Evolutionary conservation across 1,284 basidiomycete species (phyloP).

Genomic region (Cystobasidium sp.): DNA sequence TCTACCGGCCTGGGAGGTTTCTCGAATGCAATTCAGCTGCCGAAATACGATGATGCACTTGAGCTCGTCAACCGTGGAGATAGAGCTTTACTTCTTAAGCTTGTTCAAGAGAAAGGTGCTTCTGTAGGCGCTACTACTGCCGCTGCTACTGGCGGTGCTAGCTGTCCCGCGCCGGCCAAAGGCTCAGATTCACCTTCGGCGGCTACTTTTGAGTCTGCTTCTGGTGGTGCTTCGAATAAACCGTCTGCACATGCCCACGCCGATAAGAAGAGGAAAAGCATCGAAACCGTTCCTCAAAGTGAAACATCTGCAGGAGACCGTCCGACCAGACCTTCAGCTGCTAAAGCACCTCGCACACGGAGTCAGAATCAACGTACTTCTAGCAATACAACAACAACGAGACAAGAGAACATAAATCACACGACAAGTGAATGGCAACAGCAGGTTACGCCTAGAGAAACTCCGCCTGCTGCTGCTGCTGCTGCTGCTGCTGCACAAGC

Average conservation of each 20-base stretch:
- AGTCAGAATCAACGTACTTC: conserved; percentile 2
- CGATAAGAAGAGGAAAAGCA: conserved; percentile 24
- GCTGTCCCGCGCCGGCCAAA: not conserved
- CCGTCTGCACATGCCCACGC: not conserved
- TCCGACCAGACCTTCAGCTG: not conserved
- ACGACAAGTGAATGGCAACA: conserved; percentile 3
- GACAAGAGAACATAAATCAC: not conserved
- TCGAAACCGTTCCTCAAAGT: not conserved
- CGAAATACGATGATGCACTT: conserved; percentile 21
- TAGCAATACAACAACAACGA: not conserved
- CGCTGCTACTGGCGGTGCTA: not conserved
- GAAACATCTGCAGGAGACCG: not conserved
- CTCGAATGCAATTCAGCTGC: conserved; percentile 1
- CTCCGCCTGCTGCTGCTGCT: not conserved
- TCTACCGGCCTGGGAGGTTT: conserved; percentile 17
- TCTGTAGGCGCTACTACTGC: not conserved
- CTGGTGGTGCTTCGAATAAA: not conserved
- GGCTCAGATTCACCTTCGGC: not conserved
- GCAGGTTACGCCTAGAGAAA: not conserved
- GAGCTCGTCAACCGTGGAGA: conserved; percentile 27
- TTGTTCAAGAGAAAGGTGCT: conserved; percentile 22
- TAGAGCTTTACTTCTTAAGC: conserved; percentile 16
- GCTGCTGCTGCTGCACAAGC: not conserved
- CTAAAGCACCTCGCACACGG: conserved; percentile 2
- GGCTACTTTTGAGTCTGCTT: not conserved